phyloP scores from a whole-genome alignment of 495 filamentous ascomycete species.

The Oleoguttula mirabilis region DNA sequence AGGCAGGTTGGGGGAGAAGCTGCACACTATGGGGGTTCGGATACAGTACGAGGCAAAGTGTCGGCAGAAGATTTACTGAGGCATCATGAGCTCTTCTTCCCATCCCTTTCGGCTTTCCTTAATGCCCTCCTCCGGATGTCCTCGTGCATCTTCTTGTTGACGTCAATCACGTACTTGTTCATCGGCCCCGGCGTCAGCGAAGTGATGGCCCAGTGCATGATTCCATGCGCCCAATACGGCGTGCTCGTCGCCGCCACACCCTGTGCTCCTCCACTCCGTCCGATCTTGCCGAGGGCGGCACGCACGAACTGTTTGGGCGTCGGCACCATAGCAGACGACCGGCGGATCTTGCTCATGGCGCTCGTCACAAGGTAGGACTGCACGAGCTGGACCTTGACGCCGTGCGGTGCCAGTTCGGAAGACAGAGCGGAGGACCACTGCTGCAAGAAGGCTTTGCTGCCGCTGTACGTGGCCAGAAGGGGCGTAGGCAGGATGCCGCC shows the following conservation, averaged over 20 bases:
- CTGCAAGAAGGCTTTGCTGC: slow-evolving; percentile 95
- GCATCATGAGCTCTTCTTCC: slow-evolving; percentile 39
- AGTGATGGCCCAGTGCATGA: slow-evolving; percentile 76
- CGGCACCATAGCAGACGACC: slow-evolving; percentile 62
- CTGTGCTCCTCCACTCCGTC: slow-evolving; percentile 61
- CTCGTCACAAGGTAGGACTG: slow-evolving; percentile 85
- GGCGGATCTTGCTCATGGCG: slow-evolving; percentile 91
- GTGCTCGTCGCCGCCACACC: slow-evolving; percentile 69
- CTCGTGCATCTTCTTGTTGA: slow-evolving; percentile 73
- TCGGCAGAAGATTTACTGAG: too few relatives aligned
- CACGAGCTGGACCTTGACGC: slow-evolving; percentile 74
- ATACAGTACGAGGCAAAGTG: too few relatives aligned
- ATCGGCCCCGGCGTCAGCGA: slow-evolving; percentile 52
- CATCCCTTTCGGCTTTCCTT: slow-evolving; percentile 76
- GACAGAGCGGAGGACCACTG: slow-evolving; percentile 85
- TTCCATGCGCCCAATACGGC: slow-evolving; percentile 81
- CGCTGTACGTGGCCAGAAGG: slow-evolving; percentile 89
- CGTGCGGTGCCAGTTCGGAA: slow-evolving; percentile 64
- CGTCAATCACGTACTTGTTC: slow-evolving; percentile 45
- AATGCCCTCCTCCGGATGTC: slow-evolving; percentile 77
- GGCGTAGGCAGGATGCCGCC: slow-evolving; percentile 84
- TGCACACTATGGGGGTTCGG: too few relatives aligned
- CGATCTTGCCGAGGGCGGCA: slow-evolving; percentile 67
- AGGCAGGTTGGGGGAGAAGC: too few relatives aligned
- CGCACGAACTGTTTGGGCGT: slow-evolving; percentile 72